Conservation (phyloP, 2,329 filamentous ascomycete species). For the Colletotrichum sp. region DNA sequence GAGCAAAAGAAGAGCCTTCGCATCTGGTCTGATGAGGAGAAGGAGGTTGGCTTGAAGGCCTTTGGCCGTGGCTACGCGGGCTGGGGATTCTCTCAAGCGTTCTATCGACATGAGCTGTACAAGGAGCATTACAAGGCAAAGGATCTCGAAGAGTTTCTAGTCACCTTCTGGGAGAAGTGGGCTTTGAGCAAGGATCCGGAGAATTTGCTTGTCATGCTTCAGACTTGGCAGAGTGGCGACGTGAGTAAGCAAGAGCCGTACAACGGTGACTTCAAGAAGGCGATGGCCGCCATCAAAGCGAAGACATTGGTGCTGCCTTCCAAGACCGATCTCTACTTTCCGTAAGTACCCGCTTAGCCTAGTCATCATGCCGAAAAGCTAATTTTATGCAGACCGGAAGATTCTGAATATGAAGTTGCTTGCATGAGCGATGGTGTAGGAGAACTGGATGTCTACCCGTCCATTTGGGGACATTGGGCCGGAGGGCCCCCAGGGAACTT, state of each 20-base stretch:
- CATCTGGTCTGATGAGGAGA: slow-evolving; percentile 45
- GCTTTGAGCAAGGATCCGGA: slow-evolving; percentile 76
- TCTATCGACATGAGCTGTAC: slow-evolving; percentile 76
- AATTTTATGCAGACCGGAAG: slow-evolving; percentile 57
- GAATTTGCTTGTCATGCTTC: slow-evolving; percentile 76
- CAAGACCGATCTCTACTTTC: slow-evolving; percentile 82
- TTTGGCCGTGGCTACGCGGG: slow-evolving; percentile 79
- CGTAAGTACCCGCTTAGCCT: slow-evolving; percentile 30
- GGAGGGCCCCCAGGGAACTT: slow-evolving; percentile 74
- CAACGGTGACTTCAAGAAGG: slow-evolving; percentile 67
- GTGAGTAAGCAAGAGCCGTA: slow-evolving; percentile 73
- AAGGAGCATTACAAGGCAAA: slow-evolving; percentile 45
- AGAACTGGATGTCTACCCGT: slow-evolving; percentile 41
- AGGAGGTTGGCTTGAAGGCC: slow-evolving; percentile 62
- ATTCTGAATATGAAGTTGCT: slow-evolving; percentile 75
- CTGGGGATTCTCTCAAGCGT: slow-evolving; percentile 81
- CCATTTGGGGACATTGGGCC: slow-evolving; percentile 54
- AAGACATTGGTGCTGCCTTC: slow-evolving; percentile 73
- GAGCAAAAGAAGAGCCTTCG: slow-evolving; percentile 17
- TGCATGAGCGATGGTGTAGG: slow-evolving; percentile 39
- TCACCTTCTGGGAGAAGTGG: slow-evolving; percentile 79
- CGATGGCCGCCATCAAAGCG: slow-evolving; percentile 73
- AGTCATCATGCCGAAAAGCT: neutral
- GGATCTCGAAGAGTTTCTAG: slow-evolving; percentile 73
- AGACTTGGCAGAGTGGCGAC: slow-evolving; percentile 80